Base-by-base conservation (phyloP, 441 rosid genomes). In the Sinapis alba region DNA sequence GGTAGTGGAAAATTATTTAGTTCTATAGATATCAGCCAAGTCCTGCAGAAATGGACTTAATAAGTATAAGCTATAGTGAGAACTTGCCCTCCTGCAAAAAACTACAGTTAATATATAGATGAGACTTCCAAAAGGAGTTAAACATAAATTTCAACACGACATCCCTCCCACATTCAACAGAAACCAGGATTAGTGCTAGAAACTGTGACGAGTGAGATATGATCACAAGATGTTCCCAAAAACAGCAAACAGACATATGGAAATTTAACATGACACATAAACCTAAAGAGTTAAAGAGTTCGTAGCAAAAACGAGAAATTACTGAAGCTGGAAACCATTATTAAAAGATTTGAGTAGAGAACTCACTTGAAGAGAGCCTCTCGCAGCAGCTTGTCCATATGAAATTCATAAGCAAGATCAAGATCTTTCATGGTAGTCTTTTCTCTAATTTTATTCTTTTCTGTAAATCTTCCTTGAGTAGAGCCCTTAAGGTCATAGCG, bases 401-500 rank as follows among this genome's bases (percentile, higher is more conserved):
- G 92, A 81, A 96, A 88, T 68, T 88, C 98, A 70, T 87, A 93
- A 36, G 82, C 76, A 16, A 96, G 86, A 83, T 96, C 98, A 60
- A 84, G 90, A 84, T 96, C 99, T 80, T 96, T 96, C 78, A 96
- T 80, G 3, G 99, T 96, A 56, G 94, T 86, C 70, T 86, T 84
- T 75, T 89, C 92, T 30, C 67, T 62, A 47, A 90, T 87, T 79
- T 92, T 93, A 7, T 78, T 83, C 82, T 86, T 84, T 61, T 84
- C 87, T 62, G 98, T 93, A 69, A 2, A 82, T 88, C 99, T 87
- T 72, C 99, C 99, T 21, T 84, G 79, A 27, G 96, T 59, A 62
- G 99, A 96, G 21, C 98, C 99, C 87, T 96, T 96, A 56, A 96
- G 86, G 83, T 96, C 98, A 75, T 89, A 96, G 47, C 96, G 90